Evolutionary conservation across 1,139 yeast species (phyloP).

Genomic region (Blastobotrys apis): DNA sequence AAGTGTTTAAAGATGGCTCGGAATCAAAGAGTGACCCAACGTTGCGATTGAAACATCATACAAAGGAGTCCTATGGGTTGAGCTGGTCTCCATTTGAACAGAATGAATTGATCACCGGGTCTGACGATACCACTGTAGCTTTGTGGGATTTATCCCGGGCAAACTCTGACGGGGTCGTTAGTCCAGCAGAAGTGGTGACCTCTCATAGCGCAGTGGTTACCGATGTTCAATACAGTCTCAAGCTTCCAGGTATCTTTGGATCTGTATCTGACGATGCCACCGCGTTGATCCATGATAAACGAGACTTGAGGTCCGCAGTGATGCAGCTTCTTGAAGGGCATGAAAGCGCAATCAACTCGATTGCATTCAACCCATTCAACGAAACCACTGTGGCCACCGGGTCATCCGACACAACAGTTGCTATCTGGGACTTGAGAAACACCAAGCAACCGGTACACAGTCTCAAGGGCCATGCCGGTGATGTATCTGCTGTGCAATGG

Average conservation of each 20-base stretch:
- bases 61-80: conserved; percentile 63
- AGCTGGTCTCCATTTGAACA: conserved; percentile 51
- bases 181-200: conserved; percentile 24
- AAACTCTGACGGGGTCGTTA: conserved; percentile 10
- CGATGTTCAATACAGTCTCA: conserved; percentile 45
- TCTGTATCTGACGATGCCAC: conserved; percentile 72
- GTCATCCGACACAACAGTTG: conserved; percentile 54
- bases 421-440: conserved; percentile 66
- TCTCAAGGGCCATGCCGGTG: conserved; percentile 50
- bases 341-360: conserved; percentile 53
- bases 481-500: conserved; percentile 75
- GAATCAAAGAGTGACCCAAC: conserved; percentile 23
- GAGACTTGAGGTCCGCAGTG: conserved; percentile 33
- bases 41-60: conserved; percentile 50
- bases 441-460: conserved; percentile 34
- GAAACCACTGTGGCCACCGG: conserved; percentile 63
- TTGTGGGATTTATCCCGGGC: conserved; percentile 53
- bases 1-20: too few species aligned
- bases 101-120: conserved; percentile 52
- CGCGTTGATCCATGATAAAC: conserved; percentile 65
- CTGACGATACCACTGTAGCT: conserved; percentile 65
- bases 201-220: conserved; percentile 36
- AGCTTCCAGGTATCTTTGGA: conserved; percentile 52
- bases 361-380: conserved; percentile 58
- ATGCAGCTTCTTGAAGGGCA: conserved; percentile 34